These are phyloP conservation scores for Chytridiales sp. DNA, from an alignment of 371 early-diverging fungal genomes.

Conservation along the genomic window DNA sequence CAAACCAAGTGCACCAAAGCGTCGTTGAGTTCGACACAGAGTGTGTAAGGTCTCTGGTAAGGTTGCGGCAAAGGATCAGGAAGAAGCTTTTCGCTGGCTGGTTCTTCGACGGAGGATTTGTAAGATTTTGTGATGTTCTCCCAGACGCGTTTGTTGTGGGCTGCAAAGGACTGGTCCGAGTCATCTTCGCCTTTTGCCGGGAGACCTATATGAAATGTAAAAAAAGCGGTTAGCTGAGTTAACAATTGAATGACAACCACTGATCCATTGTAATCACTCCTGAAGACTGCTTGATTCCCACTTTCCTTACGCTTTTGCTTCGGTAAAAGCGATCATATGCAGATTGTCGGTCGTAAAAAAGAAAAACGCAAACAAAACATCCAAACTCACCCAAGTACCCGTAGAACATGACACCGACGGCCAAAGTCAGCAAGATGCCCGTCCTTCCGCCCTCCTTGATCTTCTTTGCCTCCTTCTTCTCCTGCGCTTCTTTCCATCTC, in stretches of 20 bases:
- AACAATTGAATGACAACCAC: constrained; percentile 1
- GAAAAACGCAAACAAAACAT: constrained; percentile 2
- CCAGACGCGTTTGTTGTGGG: constrained; percentile 37
- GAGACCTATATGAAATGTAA: constrained; percentile 18
- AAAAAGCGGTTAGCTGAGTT: background rate
- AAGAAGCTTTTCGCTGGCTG: constrained; percentile 62
- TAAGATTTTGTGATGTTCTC: constrained; percentile 18
- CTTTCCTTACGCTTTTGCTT: too few species aligned
- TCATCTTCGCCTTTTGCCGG: constrained; percentile 30
- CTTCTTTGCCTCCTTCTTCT: constrained; percentile 32
- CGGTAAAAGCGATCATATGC: background rate
- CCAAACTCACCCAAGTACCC: constrained; percentile 29
- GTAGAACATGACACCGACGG: constrained; percentile 13
- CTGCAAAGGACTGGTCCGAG: constrained; percentile 21
- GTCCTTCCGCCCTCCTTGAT: constrained; percentile 23
- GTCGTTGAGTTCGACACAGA: constrained; percentile 91
- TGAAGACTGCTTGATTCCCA: too few species aligned
- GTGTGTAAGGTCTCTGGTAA: constrained; percentile 81
- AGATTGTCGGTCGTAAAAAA: background rate
- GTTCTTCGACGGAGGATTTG: constrained; percentile 17
- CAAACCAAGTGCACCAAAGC: constrained; percentile 88
- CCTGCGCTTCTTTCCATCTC: constrained; percentile 33
- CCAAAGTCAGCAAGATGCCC: constrained; percentile 1
- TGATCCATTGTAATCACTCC: background rate
- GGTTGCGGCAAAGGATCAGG: constrained; percentile 83